phyloP scores from a whole-genome alignment of 2,329 filamentous ascomycete species.

The Lecanicillium sp. region DNA sequence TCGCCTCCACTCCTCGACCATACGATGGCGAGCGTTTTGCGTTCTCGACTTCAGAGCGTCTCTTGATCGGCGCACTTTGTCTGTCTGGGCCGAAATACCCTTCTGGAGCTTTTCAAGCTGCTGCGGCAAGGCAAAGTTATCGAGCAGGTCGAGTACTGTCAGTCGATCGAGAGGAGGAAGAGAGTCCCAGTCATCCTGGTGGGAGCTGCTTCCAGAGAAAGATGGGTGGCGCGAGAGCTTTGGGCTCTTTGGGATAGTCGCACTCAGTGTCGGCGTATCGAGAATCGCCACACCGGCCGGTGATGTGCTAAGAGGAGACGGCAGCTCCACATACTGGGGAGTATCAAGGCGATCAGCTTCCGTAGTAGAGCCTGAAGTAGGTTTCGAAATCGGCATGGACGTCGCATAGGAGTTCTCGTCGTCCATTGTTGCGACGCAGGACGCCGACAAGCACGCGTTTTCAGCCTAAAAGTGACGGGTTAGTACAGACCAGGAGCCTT shows the following conservation, averaged over 20 bases:
- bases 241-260: slow-evolving; percentile 40
- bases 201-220: slow-evolving; percentile 77
- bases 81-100: slow-evolving; percentile 72
- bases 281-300: slow-evolving; percentile 33
- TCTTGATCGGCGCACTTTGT: slow-evolving; percentile 76
- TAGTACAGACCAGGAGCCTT: too few relatives aligned
- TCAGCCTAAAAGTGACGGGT: too few relatives aligned
- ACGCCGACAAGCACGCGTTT: neutral
- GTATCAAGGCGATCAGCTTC: slow-evolving; percentile 33
- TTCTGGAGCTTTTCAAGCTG: slow-evolving; percentile 86
- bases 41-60: slow-evolving; percentile 72
- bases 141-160: slow-evolving; percentile 85
- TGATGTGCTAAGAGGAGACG: slow-evolving; percentile 34
- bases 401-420: slow-evolving; percentile 7
- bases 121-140: slow-evolving; percentile 85
- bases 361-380: slow-evolving; percentile 27
- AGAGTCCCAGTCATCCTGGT: slow-evolving; percentile 80
- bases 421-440: slow-evolving; percentile 16
- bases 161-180: slow-evolving; percentile 85
- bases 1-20: slow-evolving; percentile 88
- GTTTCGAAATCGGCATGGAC: slow-evolving; percentile 19
- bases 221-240: slow-evolving; percentile 68
- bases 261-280: slow-evolving; percentile 45
- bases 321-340: slow-evolving; percentile 16
- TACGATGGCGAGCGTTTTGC: slow-evolving; percentile 72